Evolutionary conservation across 2,329 filamentous ascomycete species (phyloP).

Genomic region (Zalaria obscura): DNA sequence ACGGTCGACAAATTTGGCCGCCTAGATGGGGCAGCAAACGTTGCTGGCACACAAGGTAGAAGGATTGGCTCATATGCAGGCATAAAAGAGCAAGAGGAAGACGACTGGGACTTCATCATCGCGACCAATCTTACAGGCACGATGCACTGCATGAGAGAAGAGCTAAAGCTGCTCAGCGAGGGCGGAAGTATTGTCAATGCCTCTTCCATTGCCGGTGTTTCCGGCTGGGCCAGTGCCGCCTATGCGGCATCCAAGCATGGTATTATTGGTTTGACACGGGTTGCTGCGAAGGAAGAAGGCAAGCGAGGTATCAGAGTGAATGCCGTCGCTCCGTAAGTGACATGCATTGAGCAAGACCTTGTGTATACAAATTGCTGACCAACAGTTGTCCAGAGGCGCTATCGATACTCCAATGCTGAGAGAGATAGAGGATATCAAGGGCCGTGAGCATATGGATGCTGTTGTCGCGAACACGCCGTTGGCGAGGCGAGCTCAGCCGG

Average conservation of each 20-base stretch:
- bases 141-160: conserved; percentile 37
- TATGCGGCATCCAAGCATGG: not conserved
- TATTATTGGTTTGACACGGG: not conserved
- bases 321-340: not conserved
- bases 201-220: conserved; percentile 6
- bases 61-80: conserved; percentile 4
- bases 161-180: conserved; percentile 29
- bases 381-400: no score
- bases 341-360: no score
- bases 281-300: not conserved
- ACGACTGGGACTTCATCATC: conserved; percentile 22
- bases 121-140: conserved; percentile 26
- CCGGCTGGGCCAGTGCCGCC: not conserved
- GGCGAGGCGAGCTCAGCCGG: conserved; percentile 8
- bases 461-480: conserved; percentile 6
- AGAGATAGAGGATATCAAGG: no score
- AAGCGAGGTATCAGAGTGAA: not conserved
- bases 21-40: conserved; percentile 30
- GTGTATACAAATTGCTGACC: no score
- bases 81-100: conserved; percentile 12
- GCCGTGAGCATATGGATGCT: not conserved
- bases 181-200: conserved; percentile 46
- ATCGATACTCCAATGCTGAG: conserved; percentile 22
- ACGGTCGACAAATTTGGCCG: conserved; percentile 20
- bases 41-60: conserved; percentile 21